Base-by-base conservation (phyloP, 371 early-diverging fungal species). In the Mucor velutinosus region DNA sequence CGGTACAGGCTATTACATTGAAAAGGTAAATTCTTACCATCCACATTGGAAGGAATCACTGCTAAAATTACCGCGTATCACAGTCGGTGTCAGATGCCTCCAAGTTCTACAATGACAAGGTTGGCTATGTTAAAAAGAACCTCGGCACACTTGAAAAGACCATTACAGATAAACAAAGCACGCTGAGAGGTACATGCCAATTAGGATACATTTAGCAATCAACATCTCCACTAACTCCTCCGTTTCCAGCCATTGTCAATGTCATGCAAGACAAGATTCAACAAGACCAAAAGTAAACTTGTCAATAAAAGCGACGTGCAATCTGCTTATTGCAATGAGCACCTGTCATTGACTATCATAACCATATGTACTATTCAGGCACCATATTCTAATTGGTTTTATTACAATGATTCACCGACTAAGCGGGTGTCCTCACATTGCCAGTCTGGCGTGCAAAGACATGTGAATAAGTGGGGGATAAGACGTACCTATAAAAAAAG, bases 1-100 rank as follows among this genome's bases (percentile, higher is more conserved):
- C 56, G 98, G 97, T 55, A 96, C 98, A 10, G 98, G 98, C 29
- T 98, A 98, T 76, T 95, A 89, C 69, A 90, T 95, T 21, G 96
- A 96, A 78, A 97, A 97, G 91, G 93, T 92, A 72, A 35, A 7
- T 41, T 14, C 6, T 14, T 14, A 14, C 15, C 10, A 65, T 6
- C 49, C 19, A 7, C 19, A n/a, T 23, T 17, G 21, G 47, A 6
- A n/a, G 6, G 10, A 12, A 23, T 39, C n/a, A 6, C 58, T 15
- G 21, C 32, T 27, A 21, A 62, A 58, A 23, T 6, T 12, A 27
- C 7, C 12, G 0, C 25, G 53, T 5, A 3, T 64, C 8, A 33
- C 70, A 95, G 93, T 84, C 89, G 5, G 76, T 86, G 19, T 80
- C 80, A 25, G 92, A 92, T 66, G 94, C 95, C 0, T 80, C 87